Conservation (phyloP, 2,329 filamentous ascomycete species). For the Diaporthe sp. region DNA sequence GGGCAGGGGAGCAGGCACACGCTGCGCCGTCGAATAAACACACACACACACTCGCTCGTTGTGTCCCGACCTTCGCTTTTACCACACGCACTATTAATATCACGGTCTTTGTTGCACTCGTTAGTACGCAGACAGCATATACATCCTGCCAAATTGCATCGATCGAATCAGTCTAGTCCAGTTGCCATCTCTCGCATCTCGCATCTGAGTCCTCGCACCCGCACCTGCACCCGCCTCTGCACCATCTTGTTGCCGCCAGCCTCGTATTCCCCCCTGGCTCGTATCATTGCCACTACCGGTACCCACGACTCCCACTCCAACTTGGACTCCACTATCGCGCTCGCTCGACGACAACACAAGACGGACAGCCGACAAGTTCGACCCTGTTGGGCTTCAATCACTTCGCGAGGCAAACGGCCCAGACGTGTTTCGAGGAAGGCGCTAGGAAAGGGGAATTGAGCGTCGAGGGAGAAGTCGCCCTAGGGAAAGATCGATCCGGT, state of each 20-base stretch:
- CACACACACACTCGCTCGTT: neutral
- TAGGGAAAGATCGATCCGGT: neutral
- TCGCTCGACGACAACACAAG: neutral
- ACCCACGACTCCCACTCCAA: slow-evolving; percentile 5
- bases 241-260: slow-evolving; percentile 29
- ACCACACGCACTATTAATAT: slow-evolving; percentile 3
- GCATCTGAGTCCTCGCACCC: slow-evolving; percentile 19
- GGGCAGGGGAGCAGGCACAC: neutral
- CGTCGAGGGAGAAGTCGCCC: slow-evolving; percentile 5
- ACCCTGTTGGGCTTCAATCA: slow-evolving; percentile 10
- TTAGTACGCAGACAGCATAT: slow-evolving; percentile 14
- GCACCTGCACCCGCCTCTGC: slow-evolving; percentile 18
- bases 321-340: slow-evolving; percentile 20
- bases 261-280: slow-evolving; percentile 40
- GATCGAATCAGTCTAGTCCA: neutral
- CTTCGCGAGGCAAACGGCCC: neutral
- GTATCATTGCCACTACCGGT: slow-evolving; percentile 16
- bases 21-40: slow-evolving; percentile 24
- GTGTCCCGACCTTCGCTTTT: slow-evolving; percentile 24
- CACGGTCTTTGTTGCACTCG: slow-evolving; percentile 36
- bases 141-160: slow-evolving; percentile 10
- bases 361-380: slow-evolving; percentile 12
- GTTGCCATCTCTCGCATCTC: slow-evolving; percentile 11
- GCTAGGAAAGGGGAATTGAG: neutral
- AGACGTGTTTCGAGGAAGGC: neutral